A percentile compares a stretch with the other conserved stretches of the same genome.
Conservation (phyloP, 768 basidiomycete genomes). For the Amanita polypyramis region DNA sequence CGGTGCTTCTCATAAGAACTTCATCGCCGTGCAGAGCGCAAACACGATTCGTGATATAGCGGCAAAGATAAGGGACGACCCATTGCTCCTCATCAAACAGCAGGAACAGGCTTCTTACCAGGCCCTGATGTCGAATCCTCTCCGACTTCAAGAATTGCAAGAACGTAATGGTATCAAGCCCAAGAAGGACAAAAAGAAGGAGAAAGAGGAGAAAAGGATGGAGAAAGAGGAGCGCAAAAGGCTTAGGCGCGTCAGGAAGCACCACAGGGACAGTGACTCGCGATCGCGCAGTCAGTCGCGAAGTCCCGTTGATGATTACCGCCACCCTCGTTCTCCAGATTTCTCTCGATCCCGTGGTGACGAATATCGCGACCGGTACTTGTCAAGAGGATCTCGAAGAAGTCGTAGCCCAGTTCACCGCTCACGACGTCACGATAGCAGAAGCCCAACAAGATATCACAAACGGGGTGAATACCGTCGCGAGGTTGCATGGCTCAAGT, state of each 20-base stretch:
- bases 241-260: slow-evolving; percentile 29
- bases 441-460: slow-evolving; percentile 19
- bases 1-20: slow-evolving; percentile 82
- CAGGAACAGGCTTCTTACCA: slow-evolving; percentile 94
- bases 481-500: slow-evolving; percentile 32
- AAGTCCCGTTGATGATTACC: slow-evolving; percentile 17
- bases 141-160: slow-evolving; percentile 74
- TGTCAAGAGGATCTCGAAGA: slow-evolving; percentile 10
- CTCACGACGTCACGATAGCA: slow-evolving; percentile 19
- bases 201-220: slow-evolving; percentile 35
- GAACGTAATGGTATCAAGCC: slow-evolving; percentile 73
- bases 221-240: slow-evolving; percentile 37
- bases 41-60: slow-evolving; percentile 83
- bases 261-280: slow-evolving; percentile 17
- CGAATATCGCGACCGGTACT: slow-evolving; percentile 20
- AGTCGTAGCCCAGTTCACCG: slow-evolving; percentile 24
- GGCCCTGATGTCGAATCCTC: slow-evolving; percentile 75
- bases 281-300: slow-evolving; percentile 39
- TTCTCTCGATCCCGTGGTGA: slow-evolving; percentile 14
- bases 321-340: slow-evolving; percentile 26
- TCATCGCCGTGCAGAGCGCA: slow-evolving; percentile 92
- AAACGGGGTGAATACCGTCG: slow-evolving; percentile 20
- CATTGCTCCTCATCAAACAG: slow-evolving; percentile 93
- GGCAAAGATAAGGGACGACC: slow-evolving; percentile 93
- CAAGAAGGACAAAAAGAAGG: slow-evolving; percentile 68